A percentile compares a stretch with the other conserved stretches of the same genome.
Evolutionary conservation across 1,284 basidiomycete species (phyloP).

Genomic region (Tilletiaria anomala): DNA sequence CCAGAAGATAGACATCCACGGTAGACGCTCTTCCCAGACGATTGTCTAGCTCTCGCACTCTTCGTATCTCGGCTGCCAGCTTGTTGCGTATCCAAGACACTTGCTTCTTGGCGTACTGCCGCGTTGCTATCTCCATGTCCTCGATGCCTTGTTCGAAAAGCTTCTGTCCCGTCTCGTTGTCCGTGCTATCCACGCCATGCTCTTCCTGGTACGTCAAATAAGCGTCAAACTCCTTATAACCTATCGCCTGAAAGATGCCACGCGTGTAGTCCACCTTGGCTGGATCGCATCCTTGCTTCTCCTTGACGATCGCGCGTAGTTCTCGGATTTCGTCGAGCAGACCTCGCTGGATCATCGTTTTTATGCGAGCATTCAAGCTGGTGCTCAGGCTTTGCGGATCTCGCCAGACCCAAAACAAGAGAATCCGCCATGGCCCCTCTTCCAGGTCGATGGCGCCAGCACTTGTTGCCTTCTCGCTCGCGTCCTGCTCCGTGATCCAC

Average conservation of each 20-base stretch:
- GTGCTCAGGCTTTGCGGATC: constrained; percentile 52
- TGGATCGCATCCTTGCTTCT: constrained; percentile 37
- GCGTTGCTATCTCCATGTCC: constrained; percentile 70
- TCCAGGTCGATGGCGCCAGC: constrained; percentile 1
- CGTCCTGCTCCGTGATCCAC: constrained; percentile 50
- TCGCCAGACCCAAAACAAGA: constrained; percentile 86
- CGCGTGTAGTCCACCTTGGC: constrained; percentile 46
- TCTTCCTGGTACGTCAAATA: constrained; percentile 45
- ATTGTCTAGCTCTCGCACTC: constrained; percentile 27
- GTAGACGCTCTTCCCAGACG: constrained; percentile 6
- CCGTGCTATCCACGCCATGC: background rate
- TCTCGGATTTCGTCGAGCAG: constrained; percentile 65
- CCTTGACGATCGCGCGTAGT: constrained; percentile 41
- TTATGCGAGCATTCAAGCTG: constrained; percentile 65
- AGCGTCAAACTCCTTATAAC: constrained; percentile 76
- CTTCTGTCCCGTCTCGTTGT: constrained; percentile 2
- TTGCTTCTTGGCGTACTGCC: constrained; percentile 83
- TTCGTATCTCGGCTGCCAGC: constrained; percentile 59
- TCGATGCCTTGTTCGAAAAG: constrained; percentile 53
- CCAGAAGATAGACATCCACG: constrained; percentile 48
- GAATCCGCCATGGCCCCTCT: constrained; percentile 46
- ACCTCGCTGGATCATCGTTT: constrained; percentile 75
- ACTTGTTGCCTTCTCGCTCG: constrained; percentile 41
- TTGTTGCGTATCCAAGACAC: constrained; percentile 86
- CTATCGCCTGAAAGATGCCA: constrained; percentile 91